Base-by-base conservation (phyloP, 441 rosid species). In the Manihot esculenta region DNA sequence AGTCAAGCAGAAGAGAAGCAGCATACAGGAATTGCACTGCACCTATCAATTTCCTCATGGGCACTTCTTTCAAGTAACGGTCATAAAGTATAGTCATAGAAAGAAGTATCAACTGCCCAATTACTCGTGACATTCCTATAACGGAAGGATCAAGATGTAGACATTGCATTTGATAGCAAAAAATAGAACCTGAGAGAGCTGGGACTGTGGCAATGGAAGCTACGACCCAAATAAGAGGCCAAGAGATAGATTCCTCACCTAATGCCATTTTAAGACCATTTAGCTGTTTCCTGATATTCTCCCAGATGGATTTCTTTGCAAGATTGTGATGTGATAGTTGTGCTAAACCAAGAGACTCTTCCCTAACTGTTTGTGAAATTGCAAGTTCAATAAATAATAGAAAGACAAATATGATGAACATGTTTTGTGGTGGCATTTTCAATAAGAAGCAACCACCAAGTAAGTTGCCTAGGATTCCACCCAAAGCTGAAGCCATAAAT, bases 111-210 rank as follows among this genome's bases (percentile, higher is more conserved):
- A 85, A 58, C 75, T 92, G 97, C 61, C 97, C 88, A 55, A 84
- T 77, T 33, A 92, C 96, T 62, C 88, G 77, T 2, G 97, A 90
- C 90, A 83, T 86, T 63, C 97, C 96, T 18, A 92, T 79, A 51
- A 92, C 73, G 13, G 87, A 78, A 72, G 96, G 86, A 70, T 90
- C 84, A 3, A 92, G 87, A 35, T 86, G 76, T 3, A 92, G 84
- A 54, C 87, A 86, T 69, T 87, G 93, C 2, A 91, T 86, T 75
- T 92, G 97, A 74, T 88, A 90, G 77, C 91, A 92, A 72, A 92
- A 92, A 59, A 86, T 81, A 10, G 93, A 82, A 51, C 94, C 96
- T 26, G 96, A 84, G 62, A 92, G 83, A 76, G 86, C 20, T 5
- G 93, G 97, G 18, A 92, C 90, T 38, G 73, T 74, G 5, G 86